Conservation (phyloP, 148 eudicot species). For the Persicaria tinctoria region DNA sequence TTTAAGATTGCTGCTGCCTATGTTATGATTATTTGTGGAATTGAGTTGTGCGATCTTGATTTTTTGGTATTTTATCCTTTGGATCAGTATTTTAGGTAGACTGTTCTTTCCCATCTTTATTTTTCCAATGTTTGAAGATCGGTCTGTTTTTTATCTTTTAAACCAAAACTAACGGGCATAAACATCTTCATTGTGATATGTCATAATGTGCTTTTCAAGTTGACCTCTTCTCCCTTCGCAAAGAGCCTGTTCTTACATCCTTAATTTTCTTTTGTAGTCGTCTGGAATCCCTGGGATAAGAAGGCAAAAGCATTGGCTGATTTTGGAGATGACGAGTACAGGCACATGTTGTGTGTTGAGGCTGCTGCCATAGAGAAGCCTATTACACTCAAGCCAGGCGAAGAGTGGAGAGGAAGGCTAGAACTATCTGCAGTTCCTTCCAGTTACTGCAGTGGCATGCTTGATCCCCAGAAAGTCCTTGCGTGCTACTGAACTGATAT, state of each 20-base stretch:
- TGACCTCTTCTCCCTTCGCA: neutral
- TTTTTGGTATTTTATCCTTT: no score
- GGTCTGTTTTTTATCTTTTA: neutral
- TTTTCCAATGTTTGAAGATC: neutral
- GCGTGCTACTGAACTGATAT: conserved; percentile 23
- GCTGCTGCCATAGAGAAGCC: conserved; percentile 83
- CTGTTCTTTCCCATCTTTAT: neutral
- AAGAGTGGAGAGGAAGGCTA: conserved; percentile 87
- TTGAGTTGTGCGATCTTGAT: no score
- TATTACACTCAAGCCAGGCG: conserved; percentile 77
- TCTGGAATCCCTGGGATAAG: conserved; percentile 98
- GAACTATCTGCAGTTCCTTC: conserved; percentile 78
- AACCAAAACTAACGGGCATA: no score
- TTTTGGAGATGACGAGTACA: conserved; percentile 85
- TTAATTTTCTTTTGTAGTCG: conserved; percentile 37
- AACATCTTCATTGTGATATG: neutral
- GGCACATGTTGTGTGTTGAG: conserved; percentile 81
- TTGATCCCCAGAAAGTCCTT: conserved; percentile 71
- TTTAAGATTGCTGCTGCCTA: no score
- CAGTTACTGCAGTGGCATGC: conserved; percentile 79
- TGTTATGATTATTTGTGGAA: no score
- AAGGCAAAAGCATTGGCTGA: conserved; percentile 82
- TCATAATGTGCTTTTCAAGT: neutral
- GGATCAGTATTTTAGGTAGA: neutral
- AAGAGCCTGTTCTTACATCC: neutral